These are phyloP conservation scores for Gentiana straminea DNA, from an alignment of 257 asterid species.

Conservation along the genomic window DNA sequence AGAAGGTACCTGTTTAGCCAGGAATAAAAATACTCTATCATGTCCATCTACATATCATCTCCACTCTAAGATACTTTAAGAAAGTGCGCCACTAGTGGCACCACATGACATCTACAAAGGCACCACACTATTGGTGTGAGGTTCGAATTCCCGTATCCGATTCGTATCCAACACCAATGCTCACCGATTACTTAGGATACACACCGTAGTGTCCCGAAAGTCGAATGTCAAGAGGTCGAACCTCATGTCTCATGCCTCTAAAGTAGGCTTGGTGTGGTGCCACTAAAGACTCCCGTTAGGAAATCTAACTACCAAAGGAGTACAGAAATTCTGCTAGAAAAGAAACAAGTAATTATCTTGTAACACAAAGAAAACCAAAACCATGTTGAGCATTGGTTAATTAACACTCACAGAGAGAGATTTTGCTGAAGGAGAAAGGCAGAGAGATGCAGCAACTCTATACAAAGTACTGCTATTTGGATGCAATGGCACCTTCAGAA, in stretches of 20 bases:
- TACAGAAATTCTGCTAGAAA: not conserved
- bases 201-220: no score
- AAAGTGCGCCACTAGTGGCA: no score
- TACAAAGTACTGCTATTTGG: slow-evolving; percentile 40
- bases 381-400: not conserved
- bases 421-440: slow-evolving; percentile 45
- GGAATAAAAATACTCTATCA: slow-evolving; percentile 6
- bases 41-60: not conserved
- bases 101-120: no score
- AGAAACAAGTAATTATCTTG: not conserved
- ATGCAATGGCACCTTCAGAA: slow-evolving; percentile 59
- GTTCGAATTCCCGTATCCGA: no score
- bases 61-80: not conserved
- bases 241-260: no score
- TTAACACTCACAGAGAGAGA: slow-evolving; percentile 47
- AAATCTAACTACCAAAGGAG: not conserved
- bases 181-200: no score
- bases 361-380: not conserved
- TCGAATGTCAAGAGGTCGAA: no score
- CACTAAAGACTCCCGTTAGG: no score
- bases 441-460: slow-evolving; percentile 76
- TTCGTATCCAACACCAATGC: no score
- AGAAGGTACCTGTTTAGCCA: slow-evolving; percentile 55
- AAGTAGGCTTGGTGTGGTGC: no score
- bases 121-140: no score